Evolutionary conservation across 2,329 filamentous ascomycete species (phyloP), one percentile per base, ranked within the genome.

Genomic region (Periconia macrospinosa): DNA sequence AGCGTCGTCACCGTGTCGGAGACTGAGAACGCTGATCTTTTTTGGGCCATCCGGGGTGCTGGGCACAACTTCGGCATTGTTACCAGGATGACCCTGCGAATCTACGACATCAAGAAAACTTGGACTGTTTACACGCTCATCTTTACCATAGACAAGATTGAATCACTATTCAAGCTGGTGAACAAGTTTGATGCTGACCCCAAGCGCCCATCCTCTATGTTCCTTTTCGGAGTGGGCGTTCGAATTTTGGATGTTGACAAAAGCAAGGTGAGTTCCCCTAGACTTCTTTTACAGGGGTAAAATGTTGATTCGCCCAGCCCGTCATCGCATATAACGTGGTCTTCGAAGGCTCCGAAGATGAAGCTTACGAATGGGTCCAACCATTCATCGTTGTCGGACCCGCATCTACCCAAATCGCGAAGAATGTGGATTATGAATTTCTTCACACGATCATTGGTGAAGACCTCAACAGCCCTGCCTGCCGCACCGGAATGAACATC

Each of bases 31-130:
- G 5, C 23, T 8, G 72, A 75, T 20, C 62, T 78, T 11, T 76
- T 75, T 53, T 77, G 75, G 72, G 75, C 67, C 1, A 45, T 77
- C 2, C 57, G 61, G 11, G 75, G 75, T 0, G 74, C 72, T 1
- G 75, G 73, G 0, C 66, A 68, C 46, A 74, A 76, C 17, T 75
- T 75, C 46, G 75, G 73, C 3, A 67, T 75, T 30, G 59, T 75
- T 8, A 67, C 65, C 2, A 56, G 49, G 41, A 49, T 54, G 44
- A 27, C 45, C 11, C 33, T 56, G 1, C 52, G 56, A 6, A 43
- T 47, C 9, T 54, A 52, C 43, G 50, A 56, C 35, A 50, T 55
- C 40, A 20, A 48, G 43, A 52, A 35, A n/a, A 49, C 49, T 19
- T 58, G 51, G 55, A 58, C 52, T 3, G 42, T 56, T 1, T 52